Base-by-base conservation (phyloP, 2,329 filamentous ascomycete genomes). In the Neurospora sp. region DNA sequence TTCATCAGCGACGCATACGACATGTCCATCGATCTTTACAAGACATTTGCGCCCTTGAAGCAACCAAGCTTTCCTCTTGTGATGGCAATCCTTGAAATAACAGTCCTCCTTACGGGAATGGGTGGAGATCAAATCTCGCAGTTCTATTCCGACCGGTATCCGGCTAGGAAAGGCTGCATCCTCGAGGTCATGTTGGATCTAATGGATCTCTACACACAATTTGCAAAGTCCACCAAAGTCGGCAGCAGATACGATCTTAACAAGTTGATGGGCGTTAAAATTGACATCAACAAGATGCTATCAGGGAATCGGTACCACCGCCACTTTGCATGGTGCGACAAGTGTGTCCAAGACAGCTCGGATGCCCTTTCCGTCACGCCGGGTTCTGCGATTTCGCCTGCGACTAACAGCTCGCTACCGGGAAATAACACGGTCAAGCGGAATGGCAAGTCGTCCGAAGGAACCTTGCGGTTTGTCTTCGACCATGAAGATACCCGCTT, bases 41-140 rank as follows among this genome's bases (percentile, higher is more conserved):
- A 94, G 77, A 99, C 96, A 0, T 96, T 96, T 79, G 90, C 93
- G 0, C 94, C 94, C 8, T 85, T 98, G 70, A 98, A 98, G 82
- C 92, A 97, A 76, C 92, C 90, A 0, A 92, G 92, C 0, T 88
- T 91, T n/a, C 91, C 92, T 15, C 90, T 97, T 85, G 92, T 92
- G 0, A 87, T 97, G 76, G 91, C 91, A 10, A 88, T 92, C 73
- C 82, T 97, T 11, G 93, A 97, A 80, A 86, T 98, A 41, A 90
- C 94, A 0, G 88, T 90, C 0, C 86, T 92, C 36, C 80, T 97
- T 69, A 83, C 87, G 40, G 85, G 85, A 67, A 82, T 84, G 46
- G 84, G 87, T 62, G 75, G 87, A 8, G 83, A 86, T 8, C 78
- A 78, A 36, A 81, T 87, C 80, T 71, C 80, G 77, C 74, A 83